Evolutionary conservation across 164 flowering plant species (phyloP).

Genomic region (Malania oleifera): DNA sequence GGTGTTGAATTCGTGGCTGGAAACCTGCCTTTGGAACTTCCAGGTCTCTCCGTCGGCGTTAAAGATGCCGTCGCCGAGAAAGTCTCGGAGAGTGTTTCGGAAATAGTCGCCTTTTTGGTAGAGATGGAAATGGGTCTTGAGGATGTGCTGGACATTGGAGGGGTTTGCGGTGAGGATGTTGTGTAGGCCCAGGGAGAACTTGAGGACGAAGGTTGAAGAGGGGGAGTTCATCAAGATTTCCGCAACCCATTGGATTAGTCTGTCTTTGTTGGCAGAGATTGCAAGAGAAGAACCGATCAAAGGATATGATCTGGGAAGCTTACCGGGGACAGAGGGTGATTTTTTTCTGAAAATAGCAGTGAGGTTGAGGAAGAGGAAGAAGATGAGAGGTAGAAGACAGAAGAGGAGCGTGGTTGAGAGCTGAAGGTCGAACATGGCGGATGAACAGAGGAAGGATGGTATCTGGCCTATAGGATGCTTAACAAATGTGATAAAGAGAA

Average conservation of each 20-base stretch:
- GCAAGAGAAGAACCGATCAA: slow-evolving; percentile 30
- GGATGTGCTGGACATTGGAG: slow-evolving; percentile 46
- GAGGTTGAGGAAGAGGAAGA: slow-evolving; percentile 4
- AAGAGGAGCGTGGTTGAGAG: no score
- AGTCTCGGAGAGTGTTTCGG: slow-evolving; percentile 14
- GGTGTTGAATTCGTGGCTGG: slow-evolving; percentile 49
- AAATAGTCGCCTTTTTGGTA: slow-evolving; percentile 36
- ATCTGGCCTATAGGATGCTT: no score
- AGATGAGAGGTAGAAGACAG: not conserved
- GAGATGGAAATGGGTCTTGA: slow-evolving; percentile 33
- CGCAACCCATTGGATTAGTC: slow-evolving; percentile 26
- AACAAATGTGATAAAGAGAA: no score
- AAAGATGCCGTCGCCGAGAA: slow-evolving; percentile 50
- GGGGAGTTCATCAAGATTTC: slow-evolving; percentile 30
- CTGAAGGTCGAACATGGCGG: no score
- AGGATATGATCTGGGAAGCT: slow-evolving; percentile 34
- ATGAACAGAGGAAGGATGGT: no score
- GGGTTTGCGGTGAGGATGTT: slow-evolving; percentile 45
- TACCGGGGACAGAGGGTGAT: not conserved
- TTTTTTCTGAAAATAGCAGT: not conserved
- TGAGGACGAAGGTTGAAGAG: slow-evolving; percentile 30
- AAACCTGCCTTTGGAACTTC: slow-evolving; percentile 48
- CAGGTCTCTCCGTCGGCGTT: slow-evolving; percentile 39
- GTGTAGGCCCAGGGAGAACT: slow-evolving; percentile 17
- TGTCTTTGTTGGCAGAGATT: slow-evolving; percentile 11